Evolutionary conservation across 2,329 filamentous ascomycete species (phyloP).

Genomic region (Sclerotinia spermophila): DNA sequence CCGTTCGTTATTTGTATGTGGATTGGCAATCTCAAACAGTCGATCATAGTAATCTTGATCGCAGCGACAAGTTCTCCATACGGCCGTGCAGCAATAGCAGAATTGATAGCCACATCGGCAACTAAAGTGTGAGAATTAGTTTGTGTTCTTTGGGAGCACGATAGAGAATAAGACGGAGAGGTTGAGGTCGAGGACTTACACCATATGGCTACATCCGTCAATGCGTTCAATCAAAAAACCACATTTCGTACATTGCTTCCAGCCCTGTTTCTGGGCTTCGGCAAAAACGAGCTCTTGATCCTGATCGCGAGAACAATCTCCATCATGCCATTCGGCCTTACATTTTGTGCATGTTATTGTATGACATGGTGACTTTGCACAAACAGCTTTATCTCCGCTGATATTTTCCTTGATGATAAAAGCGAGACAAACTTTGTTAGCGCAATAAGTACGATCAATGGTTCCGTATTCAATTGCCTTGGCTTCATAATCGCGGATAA

Average conservation of each 20-base stretch:
- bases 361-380: not conserved
- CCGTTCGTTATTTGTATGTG: not conserved
- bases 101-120: not conserved
- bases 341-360: not conserved
- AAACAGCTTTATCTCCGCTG: not conserved
- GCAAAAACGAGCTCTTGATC: not conserved
- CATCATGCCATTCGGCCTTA: not conserved
- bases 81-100: not conserved
- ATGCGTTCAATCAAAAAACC: not conserved
- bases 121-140: not conserved
- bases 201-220: not conserved
- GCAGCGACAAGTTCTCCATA: not conserved
- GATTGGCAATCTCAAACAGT: not conserved
- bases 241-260: constrained; percentile 2
- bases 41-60: not conserved
- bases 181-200: not conserved
- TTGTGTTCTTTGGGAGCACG: not conserved
- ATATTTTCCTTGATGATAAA: not conserved
- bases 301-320: not conserved
- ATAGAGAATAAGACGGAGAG: not conserved
- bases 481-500: not conserved
- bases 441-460: not conserved
- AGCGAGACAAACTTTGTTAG: not conserved
- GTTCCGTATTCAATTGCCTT: not conserved
- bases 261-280: not conserved